Evolutionary conservation across 768 basidiomycete genomes (phyloP).

Genomic region (Lentinula sp.): DNA sequence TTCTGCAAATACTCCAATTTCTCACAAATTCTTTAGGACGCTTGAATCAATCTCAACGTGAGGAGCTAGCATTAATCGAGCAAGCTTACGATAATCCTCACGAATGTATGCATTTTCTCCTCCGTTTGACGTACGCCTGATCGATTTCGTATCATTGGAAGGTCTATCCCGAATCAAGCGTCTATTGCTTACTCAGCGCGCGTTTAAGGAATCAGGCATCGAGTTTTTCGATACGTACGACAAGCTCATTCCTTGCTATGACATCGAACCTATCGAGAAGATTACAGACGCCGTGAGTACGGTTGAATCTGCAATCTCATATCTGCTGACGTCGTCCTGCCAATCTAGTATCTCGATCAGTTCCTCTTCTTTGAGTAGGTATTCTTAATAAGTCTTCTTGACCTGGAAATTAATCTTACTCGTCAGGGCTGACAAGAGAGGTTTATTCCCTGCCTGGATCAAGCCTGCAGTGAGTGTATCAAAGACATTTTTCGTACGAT

Average conservation of each 20-base stretch:
- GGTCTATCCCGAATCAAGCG: conserved; percentile 97
- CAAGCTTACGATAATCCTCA: conserved; percentile 99
- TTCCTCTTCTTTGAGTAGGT: conserved; percentile 92
- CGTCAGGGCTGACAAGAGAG: conserved; percentile 84
- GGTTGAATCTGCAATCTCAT: not conserved
- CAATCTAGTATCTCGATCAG: conserved; percentile 81
- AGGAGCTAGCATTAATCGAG: conserved; percentile 96
- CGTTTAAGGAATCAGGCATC: conserved; percentile 98
- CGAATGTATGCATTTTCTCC: conserved; percentile 54
- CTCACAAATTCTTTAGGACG: no score
- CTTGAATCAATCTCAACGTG: conserved; percentile 95
- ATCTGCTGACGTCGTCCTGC: conserved; percentile 10
- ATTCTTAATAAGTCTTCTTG: not conserved
- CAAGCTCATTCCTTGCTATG: conserved; percentile 97
- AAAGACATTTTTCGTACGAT: not conserved
- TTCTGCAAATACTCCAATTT: no score
- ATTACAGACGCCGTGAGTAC: conserved; percentile 89
- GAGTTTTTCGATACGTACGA: conserved; percentile 98
- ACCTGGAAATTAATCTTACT: conserved; percentile 2
- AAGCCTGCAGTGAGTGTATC: conserved; percentile 68
- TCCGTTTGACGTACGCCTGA: not conserved
- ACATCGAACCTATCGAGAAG: conserved; percentile 99
- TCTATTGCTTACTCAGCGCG: conserved; percentile 90
- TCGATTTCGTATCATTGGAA: conserved; percentile 14
- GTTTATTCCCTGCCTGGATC: conserved; percentile 98